Evolutionary conservation across 1,284 basidiomycete species (phyloP), one percentile per base, ranked within the genome.

Genomic region (Termitomyces sp.): DNA sequence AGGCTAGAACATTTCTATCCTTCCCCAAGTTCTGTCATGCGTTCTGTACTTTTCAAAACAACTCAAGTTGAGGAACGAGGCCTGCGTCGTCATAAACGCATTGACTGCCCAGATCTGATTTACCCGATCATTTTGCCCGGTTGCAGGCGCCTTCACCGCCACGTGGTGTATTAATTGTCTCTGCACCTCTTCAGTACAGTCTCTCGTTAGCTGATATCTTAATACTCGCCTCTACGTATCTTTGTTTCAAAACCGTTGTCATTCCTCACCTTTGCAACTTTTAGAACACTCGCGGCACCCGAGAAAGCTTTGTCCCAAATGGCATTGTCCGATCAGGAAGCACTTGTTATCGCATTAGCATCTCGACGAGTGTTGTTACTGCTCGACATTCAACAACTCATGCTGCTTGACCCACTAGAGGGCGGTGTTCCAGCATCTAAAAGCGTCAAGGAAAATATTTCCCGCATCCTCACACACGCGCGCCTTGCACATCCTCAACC

Each of bases 361-460:
- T 54, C 64, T 8, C 66, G 65, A 52, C 77, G 78, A 56, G 78
- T 83, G 31, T 79, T 87, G 56, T 77, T 87, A 59, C 68, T 85
- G 54, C 72, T 86, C 61, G 83, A 84, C 64, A 74, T 79, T 57
- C 85, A 87, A 65, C 67, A 66, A 34, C 72, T 71, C 60, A 74
- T 80, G 68, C 73, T 87, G 55, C 65, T 69, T 40, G 69, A 73
- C 31, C 74, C 78, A 4, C 72, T 73, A 2, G 61, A 69, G 9
- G 38, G 36, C 28, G 83, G 81, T 52, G 78, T 86, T 6, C 83
- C 84, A 41, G 64, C 72, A 17, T 72, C 79, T 0, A 49, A 60
- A 28, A 43, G 58, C 40, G 70, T 84, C 42, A 73, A 72, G 49
- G 61, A 67, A 24, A 83, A 83, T 67, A 75, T 87, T 65, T 60